Base-by-base conservation (phyloP, 805 yeast genomes). In the Brettanomyces naardenensis region DNA sequence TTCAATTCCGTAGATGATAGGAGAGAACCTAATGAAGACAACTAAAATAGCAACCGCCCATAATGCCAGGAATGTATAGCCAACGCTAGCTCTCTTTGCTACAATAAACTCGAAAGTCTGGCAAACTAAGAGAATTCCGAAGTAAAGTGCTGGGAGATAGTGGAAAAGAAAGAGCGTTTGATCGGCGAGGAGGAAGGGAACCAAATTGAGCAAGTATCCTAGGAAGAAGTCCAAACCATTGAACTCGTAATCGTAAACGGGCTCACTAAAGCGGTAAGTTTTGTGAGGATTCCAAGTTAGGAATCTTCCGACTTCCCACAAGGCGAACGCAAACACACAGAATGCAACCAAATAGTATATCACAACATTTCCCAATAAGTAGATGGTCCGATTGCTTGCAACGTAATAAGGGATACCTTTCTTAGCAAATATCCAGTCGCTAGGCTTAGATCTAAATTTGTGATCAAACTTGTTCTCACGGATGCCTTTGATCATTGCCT, bases 401-500 rank as follows among this genome's bases (percentile, higher is more conserved):
- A 64, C 63, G 65, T 71, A 78, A 55, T 73, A 77, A 46, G 65
- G 71, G 39, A 77, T 65, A n/a, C 90, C 90, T 30, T 75, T 64
- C 17, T 58, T 42, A 40, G 72, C 56, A 31, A 73, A 60, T 14
- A 83, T 77, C 92, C 95, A 85, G 10, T 77, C 59, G 13, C 53
- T 54, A 1, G 87, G 82, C 6, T 33, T 36, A 19, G 40, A 28
- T 17, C 32, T 37, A 28, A 19, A 43, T 4, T 15, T 18, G n/a
- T 37, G 36, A 6, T 26, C 32, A 10, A 19, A 18, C 17, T 14
- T n/a, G 65, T 59, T 4, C 78, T 72, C 28, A 69, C 66, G 60
- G 66, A 75, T 44, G 60, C 59, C 54, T 15, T 64, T 56, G 65
- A 71, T 66, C 79, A 78, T 77, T 19, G 70, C 71, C 38, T 54